Evolutionary conservation across 1,284 basidiomycete species (phyloP), one percentile per base, ranked within the genome.

Genomic region (Pseudozyma tsukubaensis): DNA sequence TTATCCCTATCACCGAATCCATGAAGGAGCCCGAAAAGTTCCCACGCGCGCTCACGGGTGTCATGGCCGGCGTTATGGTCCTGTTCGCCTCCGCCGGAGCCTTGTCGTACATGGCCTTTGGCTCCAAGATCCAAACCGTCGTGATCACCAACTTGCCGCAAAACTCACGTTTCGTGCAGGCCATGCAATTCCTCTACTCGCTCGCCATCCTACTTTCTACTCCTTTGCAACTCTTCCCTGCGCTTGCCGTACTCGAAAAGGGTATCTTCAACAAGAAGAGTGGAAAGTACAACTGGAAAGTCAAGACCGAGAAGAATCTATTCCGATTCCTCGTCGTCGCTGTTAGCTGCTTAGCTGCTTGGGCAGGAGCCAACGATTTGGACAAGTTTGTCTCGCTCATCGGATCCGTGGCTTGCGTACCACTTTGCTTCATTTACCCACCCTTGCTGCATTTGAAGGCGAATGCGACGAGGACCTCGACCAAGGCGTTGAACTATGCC

Each of bases 301-400:
- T 89, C 72, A 89, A 89, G 78, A 87, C 96, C 94, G 88, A 91
- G 80, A 99, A 99, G 90, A 99, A 99, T 82, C 81, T 89, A 24
- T 96, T 98, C 88, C 88, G 97, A 54, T 91, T 91, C 59, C 83
- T 86, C 13, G 89, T 92, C 64, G 94, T 97, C 39, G 84, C 92
- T 64, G 86, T 90, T 62, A 94, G 92, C 85, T 91, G 91, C 1
- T 83, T 88, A 21, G 86, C 97, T 65, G 92, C 92, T 61, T 95
- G 91, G 90, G 86, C 88, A 7, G 96, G 96, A 14, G 94, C 94
- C 19, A 88, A 87, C 45, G 94, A 97, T 85, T 86, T 99, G 56
- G 97, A 99, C 87, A 98, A 98, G 86, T 98, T 98, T 84, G 96
- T 99, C 14, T 90, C 93, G 14, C 89, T 99, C 76, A 89, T 99